Base-by-base conservation (phyloP, 1,284 basidiomycete species). In the Neonothopanus nambi region DNA sequence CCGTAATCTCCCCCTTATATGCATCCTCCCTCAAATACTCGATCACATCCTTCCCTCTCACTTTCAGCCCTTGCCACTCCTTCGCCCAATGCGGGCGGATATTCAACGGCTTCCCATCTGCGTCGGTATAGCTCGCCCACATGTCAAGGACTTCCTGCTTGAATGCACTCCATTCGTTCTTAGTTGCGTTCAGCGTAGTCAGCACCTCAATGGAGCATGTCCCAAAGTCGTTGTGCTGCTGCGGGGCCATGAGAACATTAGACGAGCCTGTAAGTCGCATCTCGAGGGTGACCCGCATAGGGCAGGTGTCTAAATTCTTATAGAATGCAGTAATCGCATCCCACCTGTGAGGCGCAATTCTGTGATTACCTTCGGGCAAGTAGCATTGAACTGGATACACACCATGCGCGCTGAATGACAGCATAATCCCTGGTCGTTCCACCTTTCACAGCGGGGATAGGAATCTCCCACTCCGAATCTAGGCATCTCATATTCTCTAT, bases 21-120 rank as follows among this genome's bases (percentile, higher is more conserved):
- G 39, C 56, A 41, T 54, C 52, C 17, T 54, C 52, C 20, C 35
- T 43, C 48, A 57, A 50, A 41, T 46, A 57, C 13, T 54, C 36
- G 12, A 43, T 48, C 28, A 50, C 52, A 18, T 48, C 46, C 38
- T 54, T 57, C 26, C 24, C 48, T 24, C 49, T 38, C 23, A 54
- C 53, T 30, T 49, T 53, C 48, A 57, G 38, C 35, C 49, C 48
- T 24, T 52, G 46, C 56, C 52, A 57, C 52, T 57, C 47, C 40
- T 57, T 57, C 36, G 56, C 53, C 56, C 56, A 57, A 41, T 57
- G 56, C 44, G 56, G 56, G 11, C 56, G 52, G 18, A 51, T 48
- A 46, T 57, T 57, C 48, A 57, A 35, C 23, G 41, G 44, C 39
- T 38, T 33, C 18, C 52, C 56, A 26, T 54, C 39, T 42, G 43